Evolutionary conservation across 192 early-diverging fungal genomes (phyloP).

Genomic region (Podila epicladia): DNA sequence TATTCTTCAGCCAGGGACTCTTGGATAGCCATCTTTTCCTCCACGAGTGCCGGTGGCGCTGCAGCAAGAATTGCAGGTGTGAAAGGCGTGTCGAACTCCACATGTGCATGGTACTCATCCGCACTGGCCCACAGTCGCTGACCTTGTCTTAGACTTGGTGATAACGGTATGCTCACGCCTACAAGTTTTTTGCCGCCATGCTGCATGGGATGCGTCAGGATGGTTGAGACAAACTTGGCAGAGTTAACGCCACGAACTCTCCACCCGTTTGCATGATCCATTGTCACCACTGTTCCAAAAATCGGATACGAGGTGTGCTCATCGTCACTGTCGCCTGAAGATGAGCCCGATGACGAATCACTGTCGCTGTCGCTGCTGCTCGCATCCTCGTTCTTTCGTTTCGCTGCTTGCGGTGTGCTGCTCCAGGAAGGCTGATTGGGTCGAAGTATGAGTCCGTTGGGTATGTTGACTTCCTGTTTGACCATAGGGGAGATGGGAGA

Average conservation of each 20-base stretch:
- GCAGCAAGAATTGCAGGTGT: conserved; percentile 27
- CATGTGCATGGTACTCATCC: conserved; percentile 21
- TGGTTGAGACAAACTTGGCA: conserved; percentile 21
- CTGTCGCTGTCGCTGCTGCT: conserved; percentile 26
- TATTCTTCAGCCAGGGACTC: conserved; percentile 34
- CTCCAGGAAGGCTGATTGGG: conserved; percentile 7
- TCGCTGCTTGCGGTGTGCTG: conserved; percentile 6
- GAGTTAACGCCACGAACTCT: conserved; percentile 30
- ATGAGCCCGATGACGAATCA: conserved; percentile 20
- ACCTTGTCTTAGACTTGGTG: too few relatives aligned
- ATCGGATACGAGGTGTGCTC: not conserved
- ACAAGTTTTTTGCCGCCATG: not conserved
- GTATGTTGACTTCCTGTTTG: too few relatives aligned
- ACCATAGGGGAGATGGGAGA: not conserved
- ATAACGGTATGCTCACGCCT: not conserved
- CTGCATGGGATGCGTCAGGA: conserved; percentile 11
- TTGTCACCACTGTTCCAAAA: not conserved
- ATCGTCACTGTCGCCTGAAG: conserved; percentile 27
- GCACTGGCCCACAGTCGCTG: conserved; percentile 7
- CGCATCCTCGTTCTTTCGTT: conserved; percentile 4
- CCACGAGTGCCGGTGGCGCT: conserved; percentile 39
- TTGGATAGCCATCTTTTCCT: conserved; percentile 15
- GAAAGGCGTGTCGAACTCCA: conserved; percentile 47
- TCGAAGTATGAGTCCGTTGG: too few relatives aligned
- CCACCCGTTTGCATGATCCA: conserved; percentile 2